Conservation (phyloP, 441 rosid species). For the Erodium texanum region DNA sequence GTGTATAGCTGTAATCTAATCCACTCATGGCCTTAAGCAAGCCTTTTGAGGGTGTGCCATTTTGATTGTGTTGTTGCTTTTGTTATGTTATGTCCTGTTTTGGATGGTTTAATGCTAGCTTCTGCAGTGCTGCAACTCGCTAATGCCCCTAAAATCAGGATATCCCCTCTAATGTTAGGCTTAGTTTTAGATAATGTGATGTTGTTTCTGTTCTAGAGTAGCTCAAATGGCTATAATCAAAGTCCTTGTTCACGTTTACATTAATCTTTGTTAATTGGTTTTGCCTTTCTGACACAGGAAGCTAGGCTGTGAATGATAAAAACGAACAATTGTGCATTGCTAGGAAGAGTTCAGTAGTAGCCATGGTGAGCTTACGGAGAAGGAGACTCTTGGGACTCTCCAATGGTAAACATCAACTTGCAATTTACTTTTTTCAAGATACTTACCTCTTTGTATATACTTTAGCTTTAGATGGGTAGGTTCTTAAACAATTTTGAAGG, state of each 20-base stretch:
- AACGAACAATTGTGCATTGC: slow-evolving; percentile 15
- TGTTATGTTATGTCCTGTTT: no score
- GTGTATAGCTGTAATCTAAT: background rate
- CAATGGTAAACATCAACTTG: slow-evolving; percentile 48
- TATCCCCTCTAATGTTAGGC: background rate
- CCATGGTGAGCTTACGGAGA: slow-evolving; percentile 97
- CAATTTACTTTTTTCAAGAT: background rate
- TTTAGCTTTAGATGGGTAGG: background rate
- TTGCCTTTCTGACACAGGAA: slow-evolving; percentile 18
- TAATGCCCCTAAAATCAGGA: background rate
- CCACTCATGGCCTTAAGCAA: no score
- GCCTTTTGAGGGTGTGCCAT: no score
- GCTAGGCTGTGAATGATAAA: slow-evolving; percentile 19
- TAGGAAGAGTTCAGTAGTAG: slow-evolving; percentile 20
- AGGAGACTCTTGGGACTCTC: slow-evolving; percentile 85
- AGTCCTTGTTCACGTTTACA: slow-evolving; percentile 1
- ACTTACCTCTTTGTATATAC: background rate
- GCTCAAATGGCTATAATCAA: background rate
- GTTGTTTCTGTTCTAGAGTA: background rate
- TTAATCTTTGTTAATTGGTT: slow-evolving; percentile 9
- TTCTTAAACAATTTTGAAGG: no score
- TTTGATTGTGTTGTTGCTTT: no score
- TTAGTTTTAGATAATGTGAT: background rate
- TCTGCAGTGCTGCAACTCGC: background rate
- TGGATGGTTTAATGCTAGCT: background rate